These are phyloP conservation scores for Hydnomerulius pinastri DNA, from an alignment of 768 basidiomycete species.

Conservation along the genomic window DNA sequence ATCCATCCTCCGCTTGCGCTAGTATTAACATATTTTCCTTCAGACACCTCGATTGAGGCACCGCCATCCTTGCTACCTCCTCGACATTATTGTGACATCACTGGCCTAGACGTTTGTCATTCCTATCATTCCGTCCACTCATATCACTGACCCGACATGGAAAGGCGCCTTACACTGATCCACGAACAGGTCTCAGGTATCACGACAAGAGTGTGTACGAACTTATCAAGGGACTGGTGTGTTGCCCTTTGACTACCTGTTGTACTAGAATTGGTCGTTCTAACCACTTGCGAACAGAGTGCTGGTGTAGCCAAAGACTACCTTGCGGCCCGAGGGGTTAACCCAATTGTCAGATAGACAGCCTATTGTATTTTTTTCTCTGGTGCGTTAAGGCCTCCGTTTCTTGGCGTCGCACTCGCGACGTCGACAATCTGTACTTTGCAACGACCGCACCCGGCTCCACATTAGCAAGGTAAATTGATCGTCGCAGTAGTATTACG, in stretches of 20 bases:
- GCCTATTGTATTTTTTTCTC: not conserved
- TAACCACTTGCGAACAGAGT: slow-evolving; percentile 44
- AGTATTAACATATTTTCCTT: not conserved
- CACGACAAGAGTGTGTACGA: slow-evolving; percentile 90
- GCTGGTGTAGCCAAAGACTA: slow-evolving; percentile 75
- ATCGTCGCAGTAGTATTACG: not conserved
- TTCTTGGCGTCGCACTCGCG: too few relatives aligned
- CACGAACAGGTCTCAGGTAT: slow-evolving; percentile 75
- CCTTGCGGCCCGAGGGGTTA: slow-evolving; percentile 56
- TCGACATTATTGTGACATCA: slow-evolving; percentile 82
- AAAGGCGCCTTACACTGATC: slow-evolving; percentile 84
- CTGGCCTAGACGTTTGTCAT: slow-evolving; percentile 67
- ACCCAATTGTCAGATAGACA: slow-evolving; percentile 46
- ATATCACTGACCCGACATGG: not conserved
- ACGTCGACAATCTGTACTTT: not conserved
- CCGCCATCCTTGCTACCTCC: slow-evolving; percentile 81
- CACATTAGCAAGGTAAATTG: not conserved
- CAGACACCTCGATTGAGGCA: slow-evolving; percentile 82
- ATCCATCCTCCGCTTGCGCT: not conserved
- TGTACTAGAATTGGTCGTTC: not conserved
- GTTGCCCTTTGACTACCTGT: slow-evolving; percentile 8
- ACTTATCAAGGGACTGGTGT: slow-evolving; percentile 71
- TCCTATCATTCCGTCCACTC: not conserved
- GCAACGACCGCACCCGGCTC: not conserved
- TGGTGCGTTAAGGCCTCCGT: not conserved